Evolutionary conservation across 2,329 filamentous ascomycete species (phyloP).

Genomic region (Colletotrichum paranaense): DNA sequence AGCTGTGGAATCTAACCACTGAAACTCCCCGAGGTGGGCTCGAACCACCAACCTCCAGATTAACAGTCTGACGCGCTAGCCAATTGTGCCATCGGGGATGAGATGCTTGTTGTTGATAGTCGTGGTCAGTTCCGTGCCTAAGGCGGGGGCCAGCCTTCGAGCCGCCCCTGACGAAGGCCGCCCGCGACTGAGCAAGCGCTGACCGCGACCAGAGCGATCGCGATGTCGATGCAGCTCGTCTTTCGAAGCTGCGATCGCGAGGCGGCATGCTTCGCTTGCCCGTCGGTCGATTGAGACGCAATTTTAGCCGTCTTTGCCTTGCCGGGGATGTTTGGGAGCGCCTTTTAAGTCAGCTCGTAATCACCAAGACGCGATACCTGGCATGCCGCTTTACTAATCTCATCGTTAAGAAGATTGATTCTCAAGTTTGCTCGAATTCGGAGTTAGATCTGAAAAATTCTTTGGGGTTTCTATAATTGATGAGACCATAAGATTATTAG

Average conservation of each 20-base stretch:
- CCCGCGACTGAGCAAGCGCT: background rate
- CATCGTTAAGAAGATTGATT: background rate
- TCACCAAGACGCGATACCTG: background rate
- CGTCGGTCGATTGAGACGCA: background rate
- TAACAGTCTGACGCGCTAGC: conserved; percentile 37
- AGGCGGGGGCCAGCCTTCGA: background rate
- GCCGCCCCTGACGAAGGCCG: too few species aligned
- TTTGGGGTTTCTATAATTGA: background rate
- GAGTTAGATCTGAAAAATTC: background rate
- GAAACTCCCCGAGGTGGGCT: conserved; percentile 29
- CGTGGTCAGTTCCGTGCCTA: rapidly evolving
- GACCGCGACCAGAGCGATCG: background rate
- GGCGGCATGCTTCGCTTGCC: background rate
- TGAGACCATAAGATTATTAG: background rate
- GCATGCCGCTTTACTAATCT: background rate
- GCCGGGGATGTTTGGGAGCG: background rate
- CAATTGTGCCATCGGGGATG: conserved; percentile 36
- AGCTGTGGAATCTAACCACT: background rate
- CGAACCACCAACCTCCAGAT: conserved; percentile 37
- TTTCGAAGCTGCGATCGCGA: background rate
- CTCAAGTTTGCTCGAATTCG: background rate
- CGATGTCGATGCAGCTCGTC: background rate
- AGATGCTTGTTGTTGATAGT: rapidly evolving
- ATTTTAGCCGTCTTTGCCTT: background rate
- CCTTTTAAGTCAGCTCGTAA: background rate